These are phyloP conservation scores for Rhodamnia rubescens DNA, from an alignment of 345 rosid species.

Conservation along the genomic window DNA sequence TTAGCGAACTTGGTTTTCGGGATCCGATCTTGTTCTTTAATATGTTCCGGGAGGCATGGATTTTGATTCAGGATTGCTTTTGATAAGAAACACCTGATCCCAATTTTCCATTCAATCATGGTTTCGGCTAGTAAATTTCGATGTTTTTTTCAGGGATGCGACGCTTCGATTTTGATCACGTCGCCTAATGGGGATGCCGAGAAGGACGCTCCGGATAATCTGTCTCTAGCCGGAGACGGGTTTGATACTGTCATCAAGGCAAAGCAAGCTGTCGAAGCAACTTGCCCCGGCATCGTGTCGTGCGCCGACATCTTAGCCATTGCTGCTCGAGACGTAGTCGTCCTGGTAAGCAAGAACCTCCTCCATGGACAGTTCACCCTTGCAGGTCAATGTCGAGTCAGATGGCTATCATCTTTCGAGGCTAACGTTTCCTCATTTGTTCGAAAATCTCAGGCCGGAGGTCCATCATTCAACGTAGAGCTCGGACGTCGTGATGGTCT, in stretches of 20 bases:
- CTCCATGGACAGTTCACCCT: background rate
- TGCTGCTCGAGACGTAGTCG: slow-evolving; percentile 79
- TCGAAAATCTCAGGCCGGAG: slow-evolving; percentile 49
- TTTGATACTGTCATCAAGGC: slow-evolving; percentile 70
- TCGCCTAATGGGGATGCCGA: slow-evolving; percentile 78
- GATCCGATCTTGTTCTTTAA: background rate
- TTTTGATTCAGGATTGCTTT: background rate
- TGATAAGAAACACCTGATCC: background rate
- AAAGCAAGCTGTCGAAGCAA: slow-evolving; percentile 56
- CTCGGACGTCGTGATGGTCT: slow-evolving; percentile 79
- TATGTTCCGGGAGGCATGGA: background rate
- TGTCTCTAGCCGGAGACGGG: slow-evolving; percentile 89
- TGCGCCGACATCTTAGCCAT: slow-evolving; percentile 80
- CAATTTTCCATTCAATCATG: background rate
- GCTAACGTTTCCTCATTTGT: background rate
- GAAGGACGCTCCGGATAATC: slow-evolving; percentile 67
- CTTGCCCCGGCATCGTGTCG: slow-evolving; percentile 63
- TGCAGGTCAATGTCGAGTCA: background rate
- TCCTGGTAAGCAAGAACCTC: slow-evolving; percentile 31
- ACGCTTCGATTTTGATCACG: slow-evolving; percentile 54
- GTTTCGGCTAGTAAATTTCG: background rate
- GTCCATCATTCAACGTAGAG: slow-evolving; percentile 59
- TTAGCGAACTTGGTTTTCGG: background rate
- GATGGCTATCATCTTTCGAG: background rate
- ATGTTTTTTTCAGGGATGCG: slow-evolving; percentile 55